These are phyloP conservation scores for Xylariomycetidae sp. DNA, from an alignment of 2,329 filamentous ascomycete genomes.

Conservation along the genomic window DNA sequence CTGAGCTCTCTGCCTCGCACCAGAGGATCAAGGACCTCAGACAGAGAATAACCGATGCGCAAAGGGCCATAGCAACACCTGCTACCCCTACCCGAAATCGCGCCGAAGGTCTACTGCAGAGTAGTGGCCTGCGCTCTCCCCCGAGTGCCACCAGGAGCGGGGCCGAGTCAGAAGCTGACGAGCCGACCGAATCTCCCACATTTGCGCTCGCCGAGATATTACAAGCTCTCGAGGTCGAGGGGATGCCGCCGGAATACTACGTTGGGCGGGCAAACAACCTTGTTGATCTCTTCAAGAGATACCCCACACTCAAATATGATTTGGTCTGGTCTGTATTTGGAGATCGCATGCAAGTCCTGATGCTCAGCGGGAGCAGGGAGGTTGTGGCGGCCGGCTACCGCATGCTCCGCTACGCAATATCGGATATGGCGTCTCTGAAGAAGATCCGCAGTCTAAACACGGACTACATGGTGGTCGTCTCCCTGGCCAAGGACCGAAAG, in stretches of 20 bases:
- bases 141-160: conserved; percentile 51
- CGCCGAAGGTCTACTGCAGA: conserved; percentile 41
- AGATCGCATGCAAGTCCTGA: conserved; percentile 88
- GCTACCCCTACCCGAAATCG: conserved; percentile 50
- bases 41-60: conserved; percentile 56
- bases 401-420: conserved; percentile 90
- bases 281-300: conserved; percentile 92
- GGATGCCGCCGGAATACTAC: conserved; percentile 90
- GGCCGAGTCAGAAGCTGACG: conserved; percentile 60
- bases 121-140: conserved; percentile 51
- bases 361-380: conserved; percentile 91
- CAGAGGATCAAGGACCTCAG: conserved; percentile 59
- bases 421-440: conserved; percentile 81
- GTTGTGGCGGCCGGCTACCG: conserved; percentile 93
- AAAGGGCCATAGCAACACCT: conserved; percentile 43
- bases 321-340: conserved; percentile 95
- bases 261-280: conserved; percentile 87
- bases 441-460: conserved; percentile 86
- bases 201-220: conserved; percentile 86
- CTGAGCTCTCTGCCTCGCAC: conserved; percentile 87
- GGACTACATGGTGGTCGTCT: conserved; percentile 87
- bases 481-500: conserved; percentile 91
- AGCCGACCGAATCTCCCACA: conserved; percentile 78
- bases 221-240: conserved; percentile 81
- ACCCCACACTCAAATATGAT: conserved; percentile 93